phyloP scores from a whole-genome alignment of 2,329 filamentous ascomycete species.

The Neonectria ditissima region DNA sequence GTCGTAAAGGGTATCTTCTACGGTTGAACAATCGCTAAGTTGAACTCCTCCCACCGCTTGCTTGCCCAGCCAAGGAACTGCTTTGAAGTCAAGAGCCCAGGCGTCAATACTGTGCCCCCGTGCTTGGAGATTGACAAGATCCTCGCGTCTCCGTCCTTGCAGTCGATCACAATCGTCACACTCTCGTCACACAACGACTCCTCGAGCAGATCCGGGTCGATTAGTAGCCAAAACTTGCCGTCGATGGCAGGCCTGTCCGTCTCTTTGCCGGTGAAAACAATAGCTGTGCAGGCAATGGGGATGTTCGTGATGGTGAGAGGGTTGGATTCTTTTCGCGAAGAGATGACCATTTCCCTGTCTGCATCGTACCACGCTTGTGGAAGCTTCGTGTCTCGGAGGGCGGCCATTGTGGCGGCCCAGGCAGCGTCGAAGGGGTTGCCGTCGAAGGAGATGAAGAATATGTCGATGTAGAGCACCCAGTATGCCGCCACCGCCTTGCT shows the following conservation, averaged over 20 bases:
- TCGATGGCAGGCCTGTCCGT: constrained; percentile 55
- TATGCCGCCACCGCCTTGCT: constrained; percentile 78
- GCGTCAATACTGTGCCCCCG: constrained; percentile 79
- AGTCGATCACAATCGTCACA: constrained; percentile 86
- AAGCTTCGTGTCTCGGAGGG: constrained; percentile 80
- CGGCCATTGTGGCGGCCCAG: constrained; percentile 86
- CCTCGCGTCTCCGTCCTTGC: constrained; percentile 61
- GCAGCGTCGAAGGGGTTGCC: constrained; percentile 93
- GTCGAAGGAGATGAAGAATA: constrained; percentile 94
- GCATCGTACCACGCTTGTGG: constrained; percentile 86
- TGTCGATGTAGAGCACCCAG: constrained; percentile 94
- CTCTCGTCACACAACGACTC: constrained; percentile 85
- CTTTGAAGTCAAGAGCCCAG: constrained; percentile 72
- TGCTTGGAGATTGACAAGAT: constrained; percentile 84
- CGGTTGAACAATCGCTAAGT: constrained; percentile 47
- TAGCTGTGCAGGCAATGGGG: constrained; percentile 82
- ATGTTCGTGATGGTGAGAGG: constrained; percentile 71
- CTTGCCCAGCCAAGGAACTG: constrained; percentile 59
- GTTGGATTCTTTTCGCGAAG: constrained; percentile 69
- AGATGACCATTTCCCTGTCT: constrained; percentile 83
- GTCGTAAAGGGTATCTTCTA: constrained; percentile 45
- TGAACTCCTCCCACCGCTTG: constrained; percentile 53
- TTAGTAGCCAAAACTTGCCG: constrained; percentile 78
- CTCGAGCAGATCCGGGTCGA: constrained; percentile 91
- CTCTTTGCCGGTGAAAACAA: constrained; percentile 78